Evolutionary conservation across 2,329 filamentous ascomycete species (phyloP), one percentile per base, ranked within the genome.

Genomic region (Paracorniculantispora psalliotae): DNA sequence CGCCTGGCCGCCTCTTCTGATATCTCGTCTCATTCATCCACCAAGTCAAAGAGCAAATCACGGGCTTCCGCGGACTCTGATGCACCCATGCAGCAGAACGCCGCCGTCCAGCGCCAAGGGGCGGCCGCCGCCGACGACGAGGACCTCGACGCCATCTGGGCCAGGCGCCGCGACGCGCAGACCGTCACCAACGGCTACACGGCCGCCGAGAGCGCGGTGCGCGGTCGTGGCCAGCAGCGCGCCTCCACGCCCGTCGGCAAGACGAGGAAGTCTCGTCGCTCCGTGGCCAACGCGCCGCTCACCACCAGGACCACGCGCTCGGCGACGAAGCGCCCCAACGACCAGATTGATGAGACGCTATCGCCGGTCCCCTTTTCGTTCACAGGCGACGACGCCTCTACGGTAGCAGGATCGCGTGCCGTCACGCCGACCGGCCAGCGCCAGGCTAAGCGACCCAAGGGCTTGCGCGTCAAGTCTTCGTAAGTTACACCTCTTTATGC

Each of bases 381-480:
- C 64, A 74, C 77, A 57, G 73, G 73, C n/a, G 77, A 81, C 47
- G 68, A 72, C 67, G 69, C 78, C 72, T 70, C 78, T 69, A 61
- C 77, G 67, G 73, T 77, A 67, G 73, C 77, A 49, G 79, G 75
- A 64, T 87, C 85, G 33, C 82, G 85, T 64, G 83, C 83, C 59
- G 82, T 77, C 58, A 88, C 86, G 33, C 86, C 85, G 7, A 77
- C 73, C 57, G 75, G 79, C 46, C 75, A 80, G 57, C 81, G 81
- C 43, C 78, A 82, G 33, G 72, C 77, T 61, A 87, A 86, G 77
- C 86, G 82, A 72, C 75, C 79, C 52, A 82, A 84, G 69, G 81
- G 84, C 41, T 78, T 84, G 61, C 84, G 86, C 64, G 80, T 88
- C 68, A 89, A 89, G 74, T 82, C 80, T 71, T 89, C 87, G 86